Evolutionary conservation across 2,329 filamentous ascomycete genomes (phyloP).

Genomic region (Neoascochyta sp.): DNA sequence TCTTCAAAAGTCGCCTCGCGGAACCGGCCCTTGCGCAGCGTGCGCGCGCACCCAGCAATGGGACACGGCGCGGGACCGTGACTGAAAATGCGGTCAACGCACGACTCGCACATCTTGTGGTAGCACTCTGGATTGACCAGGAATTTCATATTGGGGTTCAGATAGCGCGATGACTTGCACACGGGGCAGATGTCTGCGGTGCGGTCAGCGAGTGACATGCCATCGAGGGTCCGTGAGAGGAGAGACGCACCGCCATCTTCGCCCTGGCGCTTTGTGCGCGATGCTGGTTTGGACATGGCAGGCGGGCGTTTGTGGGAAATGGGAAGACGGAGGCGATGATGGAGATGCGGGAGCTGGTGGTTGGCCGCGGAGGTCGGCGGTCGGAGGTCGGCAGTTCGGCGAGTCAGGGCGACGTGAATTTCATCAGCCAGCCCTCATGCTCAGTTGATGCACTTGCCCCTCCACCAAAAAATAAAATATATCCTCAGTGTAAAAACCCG

Average conservation of each 20-base stretch:
- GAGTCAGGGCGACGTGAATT: no score
- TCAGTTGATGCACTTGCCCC: no score
- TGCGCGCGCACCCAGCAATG: slow-evolving; percentile 81
- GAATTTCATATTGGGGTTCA: slow-evolving; percentile 91
- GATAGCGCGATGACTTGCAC: slow-evolving; percentile 94
- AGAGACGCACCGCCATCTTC: slow-evolving; percentile 40
- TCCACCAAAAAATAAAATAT: slow-evolving; percentile 4
- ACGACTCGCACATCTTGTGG: slow-evolving; percentile 97
- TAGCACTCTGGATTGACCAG: slow-evolving; percentile 98
- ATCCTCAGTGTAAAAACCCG: no score
- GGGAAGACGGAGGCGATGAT: neutral
- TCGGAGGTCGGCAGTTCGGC: no score
- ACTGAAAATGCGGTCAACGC: slow-evolving; percentile 90
- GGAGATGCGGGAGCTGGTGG: neutral
- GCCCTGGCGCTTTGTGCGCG: slow-evolving; percentile 27
- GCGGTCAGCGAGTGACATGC: slow-evolving; percentile 30
- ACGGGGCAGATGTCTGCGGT: slow-evolving; percentile 80
- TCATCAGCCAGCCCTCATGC: slow-evolving; percentile 1
- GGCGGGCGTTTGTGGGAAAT: no score
- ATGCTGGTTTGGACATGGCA: slow-evolving; percentile 36
- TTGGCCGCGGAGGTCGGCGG: no score
- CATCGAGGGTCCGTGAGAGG: slow-evolving; percentile 29
- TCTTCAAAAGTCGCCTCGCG: slow-evolving; percentile 87
- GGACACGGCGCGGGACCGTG: slow-evolving; percentile 90
- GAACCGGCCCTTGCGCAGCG: slow-evolving; percentile 79